phyloP scores from a whole-genome alignment of 257 asterid genomes.

The Coffea eugenioides region DNA sequence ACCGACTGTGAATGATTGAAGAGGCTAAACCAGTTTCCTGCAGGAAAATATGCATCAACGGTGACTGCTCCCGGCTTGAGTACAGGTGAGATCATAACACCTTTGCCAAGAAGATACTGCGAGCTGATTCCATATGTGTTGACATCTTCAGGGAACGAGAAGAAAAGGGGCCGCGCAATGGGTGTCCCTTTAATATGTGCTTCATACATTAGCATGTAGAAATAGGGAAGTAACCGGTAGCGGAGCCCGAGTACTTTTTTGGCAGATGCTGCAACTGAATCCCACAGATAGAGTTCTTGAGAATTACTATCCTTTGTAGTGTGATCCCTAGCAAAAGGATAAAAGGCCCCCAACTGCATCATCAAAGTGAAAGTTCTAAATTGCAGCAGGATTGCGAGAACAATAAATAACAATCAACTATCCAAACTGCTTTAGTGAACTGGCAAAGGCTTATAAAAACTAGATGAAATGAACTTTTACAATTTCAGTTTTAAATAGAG shows the following conservation, averaged over 20 bases:
- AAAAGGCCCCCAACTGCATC: conserved; percentile 56
- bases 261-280: conserved; percentile 50
- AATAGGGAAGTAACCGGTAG: conserved; percentile 40
- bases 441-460: too few relatives aligned
- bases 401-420: background rate
- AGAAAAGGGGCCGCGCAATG: conserved; percentile 49
- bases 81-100: conserved; percentile 47
- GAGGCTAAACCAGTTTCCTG: conserved; percentile 48
- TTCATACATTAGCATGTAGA: conserved; percentile 44
- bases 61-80: conserved; percentile 33
- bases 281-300: conserved; percentile 53
- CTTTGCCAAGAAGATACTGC: conserved; percentile 47
- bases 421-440: background rate
- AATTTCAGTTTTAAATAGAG: too few relatives aligned
- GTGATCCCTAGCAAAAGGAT: conserved; percentile 60
- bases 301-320: conserved; percentile 20
- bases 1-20: conserved; percentile 31
- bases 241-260: conserved; percentile 48
- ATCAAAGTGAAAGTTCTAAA: background rate
- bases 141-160: conserved; percentile 46
- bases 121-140: conserved; percentile 42
- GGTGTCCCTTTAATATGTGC: conserved; percentile 47
- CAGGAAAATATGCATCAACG: conserved; percentile 41
- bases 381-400: background rate
- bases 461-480: too few relatives aligned